Base-by-base conservation (phyloP, 2,329 filamentous ascomycete species). In the Harringtonia aguacate region DNA sequence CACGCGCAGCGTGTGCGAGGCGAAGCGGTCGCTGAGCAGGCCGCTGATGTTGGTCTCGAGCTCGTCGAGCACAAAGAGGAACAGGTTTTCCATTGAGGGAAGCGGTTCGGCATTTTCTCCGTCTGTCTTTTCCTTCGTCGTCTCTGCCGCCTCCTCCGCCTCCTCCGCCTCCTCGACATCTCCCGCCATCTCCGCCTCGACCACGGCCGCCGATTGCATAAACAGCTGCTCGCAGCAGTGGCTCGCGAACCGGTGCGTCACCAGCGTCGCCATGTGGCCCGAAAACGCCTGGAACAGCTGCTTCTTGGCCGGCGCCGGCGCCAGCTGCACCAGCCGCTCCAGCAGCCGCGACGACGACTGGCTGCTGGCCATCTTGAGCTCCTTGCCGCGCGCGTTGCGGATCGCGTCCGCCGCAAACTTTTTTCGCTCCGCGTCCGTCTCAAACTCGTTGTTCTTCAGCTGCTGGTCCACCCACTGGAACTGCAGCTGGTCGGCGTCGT, bases 171-270 rank as follows among this genome's bases (percentile, higher is more conserved):
- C 68, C 20, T 68, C 67, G 18, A 60, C 61, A 3, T 33, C 50
- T 4, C 30, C 42, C 0, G 44, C 50, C 20, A 70, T 57, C 41
- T 65, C 61, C 3, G 65, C 61, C 36, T 15, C 45, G 4, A 29
- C 34, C 4, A 54, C 52, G 15, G 45, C 50, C 0, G 89, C 89
- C 2, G 86, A 84, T 51, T 85, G 79, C 39, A 89, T 70, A 61
- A 98, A 97, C 28, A 98, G 73, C 22, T 86, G 86, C 66, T 98
- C 92, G 60, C 89, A 95, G 65, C 90, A 97, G 67, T 98, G 92
- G 48, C 89, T 94, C 6, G 92, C 92, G 57, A 98, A 98, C 17
- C 92, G 84, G 65, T 98, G 92, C 60, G 94, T 89, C 41, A 95
- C 81, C 24, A 98, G 75, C 55, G 89, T 83, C 46, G 90, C 69